Evolutionary conservation across 441 rosid genomes (phyloP), one percentile per base, ranked within the genome.

Genomic region (Aquilaria agallochum): DNA sequence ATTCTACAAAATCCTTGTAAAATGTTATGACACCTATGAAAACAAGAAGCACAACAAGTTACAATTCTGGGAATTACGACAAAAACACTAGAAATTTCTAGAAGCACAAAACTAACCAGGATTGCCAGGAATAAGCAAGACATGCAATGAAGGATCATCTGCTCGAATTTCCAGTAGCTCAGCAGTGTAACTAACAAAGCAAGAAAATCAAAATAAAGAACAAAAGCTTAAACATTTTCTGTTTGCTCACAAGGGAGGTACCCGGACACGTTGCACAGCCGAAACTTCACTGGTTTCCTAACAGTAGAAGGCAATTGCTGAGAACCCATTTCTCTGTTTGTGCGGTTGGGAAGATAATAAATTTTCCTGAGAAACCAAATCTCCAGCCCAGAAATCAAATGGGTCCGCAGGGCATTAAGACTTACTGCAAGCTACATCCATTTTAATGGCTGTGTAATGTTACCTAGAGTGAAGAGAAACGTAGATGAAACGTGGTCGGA

Each of bases 1-100:
- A 84, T 69, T 88, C 90, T 76, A 90, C 66, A 59, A 93, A 88
- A 31, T 85, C 89, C 72, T 82, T 86, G 79, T 93, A 93, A 75
- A 76, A 90, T 46, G 89, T 62, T 62, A 84, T 68, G 60, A 85
- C 78, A 32, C 97, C 97, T 92, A 69, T 5, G 40, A 57, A 34
- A 62, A 31, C 62, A 49, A 64, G 44, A 67, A 47, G 50, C 58
- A 56, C 51, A 10, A 34, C 50, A 34, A 55, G 9, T 49, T 31
- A 48, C 6, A 14, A 44, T 59, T 34, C 52, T 32, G 50, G 54
- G 7, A 58, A 57, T 47, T 56, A 52, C 59, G 63, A 50, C 7
- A 53, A 53, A 9, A 55, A 11, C 34, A 14, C 32, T 31, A 47
- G 13, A 0, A 40, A 65, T 1, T 2, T 55, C n/a, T 36, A 11